Evolutionary conservation across 306 rosid species (phyloP).

Genomic region (Abrus pulchellus): DNA sequence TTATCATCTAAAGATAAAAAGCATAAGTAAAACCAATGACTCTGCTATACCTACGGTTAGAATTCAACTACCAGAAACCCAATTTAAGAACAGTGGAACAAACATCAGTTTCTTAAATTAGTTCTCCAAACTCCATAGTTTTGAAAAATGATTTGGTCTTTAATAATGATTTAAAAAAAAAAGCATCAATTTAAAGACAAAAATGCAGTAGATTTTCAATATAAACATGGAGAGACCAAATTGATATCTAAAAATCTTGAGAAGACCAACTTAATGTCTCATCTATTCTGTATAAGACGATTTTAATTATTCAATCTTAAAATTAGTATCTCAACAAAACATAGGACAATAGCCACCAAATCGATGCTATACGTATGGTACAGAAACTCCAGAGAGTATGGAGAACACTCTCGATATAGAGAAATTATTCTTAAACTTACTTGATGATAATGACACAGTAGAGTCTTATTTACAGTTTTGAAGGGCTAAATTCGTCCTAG

Average conservation of each 20-base stretch:
- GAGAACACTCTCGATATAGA: too few species aligned
- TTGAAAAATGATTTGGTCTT: not conserved
- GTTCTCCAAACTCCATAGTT: not conserved
- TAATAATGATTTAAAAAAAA: not conserved
- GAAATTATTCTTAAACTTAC: too few species aligned
- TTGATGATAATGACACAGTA: too few species aligned
- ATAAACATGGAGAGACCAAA: not conserved
- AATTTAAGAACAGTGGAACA: not conserved
- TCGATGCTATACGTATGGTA: too few species aligned
- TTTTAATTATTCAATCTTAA: not conserved
- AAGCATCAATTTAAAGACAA: not conserved
- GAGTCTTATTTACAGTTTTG: too few species aligned
- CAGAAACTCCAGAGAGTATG: too few species aligned
- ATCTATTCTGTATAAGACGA: not conserved
- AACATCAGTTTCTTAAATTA: slow-evolving; percentile 7
- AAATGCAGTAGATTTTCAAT: not conserved
- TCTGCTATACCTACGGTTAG: not conserved
- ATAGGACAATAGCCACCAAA: not conserved
- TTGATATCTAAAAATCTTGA: not conserved
- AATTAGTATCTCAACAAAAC: not conserved
- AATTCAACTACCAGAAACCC: not conserved
- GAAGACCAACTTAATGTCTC: not conserved
- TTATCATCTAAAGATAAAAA: slow-evolving; percentile 1
- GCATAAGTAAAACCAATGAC: slow-evolving; percentile 17
- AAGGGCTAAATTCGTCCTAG: too few species aligned